Evolutionary conservation across 129 eudicot species (phyloP).

Genomic region (Saussurea involucrata): DNA sequence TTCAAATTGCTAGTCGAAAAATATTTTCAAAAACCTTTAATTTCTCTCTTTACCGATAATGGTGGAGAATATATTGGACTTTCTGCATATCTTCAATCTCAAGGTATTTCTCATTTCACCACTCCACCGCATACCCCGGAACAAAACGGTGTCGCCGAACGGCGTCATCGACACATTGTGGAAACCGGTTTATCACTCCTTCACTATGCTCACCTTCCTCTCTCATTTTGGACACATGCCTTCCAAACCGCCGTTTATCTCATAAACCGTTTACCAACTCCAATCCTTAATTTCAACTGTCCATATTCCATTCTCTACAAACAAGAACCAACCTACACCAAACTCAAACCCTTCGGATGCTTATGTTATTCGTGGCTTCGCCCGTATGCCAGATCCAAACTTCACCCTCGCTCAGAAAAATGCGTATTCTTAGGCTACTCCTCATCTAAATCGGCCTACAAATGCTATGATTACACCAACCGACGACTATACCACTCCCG

Average conservation of each 20-base stretch:
- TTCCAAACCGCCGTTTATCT: constrained; percentile 7
- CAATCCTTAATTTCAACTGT: neutral
- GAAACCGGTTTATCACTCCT: constrained; percentile 3
- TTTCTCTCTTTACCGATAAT: too few relatives aligned
- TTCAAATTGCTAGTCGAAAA: too few relatives aligned
- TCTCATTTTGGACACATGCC: constrained; percentile 18
- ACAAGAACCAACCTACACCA: neutral
- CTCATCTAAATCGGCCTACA: constrained; percentile 19
- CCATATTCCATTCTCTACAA: constrained; percentile 11
- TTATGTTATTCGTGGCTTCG: too few relatives aligned
- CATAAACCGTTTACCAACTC: constrained; percentile 16
- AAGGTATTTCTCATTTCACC: constrained; percentile 13
- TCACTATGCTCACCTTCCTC: constrained; percentile 12
- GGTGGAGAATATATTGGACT: too few relatives aligned
- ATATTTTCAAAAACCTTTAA: too few relatives aligned
- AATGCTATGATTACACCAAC: constrained; percentile 18
- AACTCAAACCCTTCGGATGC: constrained; percentile 21
- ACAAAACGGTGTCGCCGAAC: constrained; percentile 25
- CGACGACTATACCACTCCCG: constrained; percentile 4
- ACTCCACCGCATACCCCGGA: constrained; percentile 19
- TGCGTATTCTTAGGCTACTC: constrained; percentile 26
- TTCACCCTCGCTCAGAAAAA: constrained; percentile 4
- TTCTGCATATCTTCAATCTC: neutral
- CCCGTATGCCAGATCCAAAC: neutral
- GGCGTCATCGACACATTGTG: constrained; percentile 24